Evolutionary conservation across 345 rosid species (phyloP).

Genomic region (Melaleuca quinquenervia): DNA sequence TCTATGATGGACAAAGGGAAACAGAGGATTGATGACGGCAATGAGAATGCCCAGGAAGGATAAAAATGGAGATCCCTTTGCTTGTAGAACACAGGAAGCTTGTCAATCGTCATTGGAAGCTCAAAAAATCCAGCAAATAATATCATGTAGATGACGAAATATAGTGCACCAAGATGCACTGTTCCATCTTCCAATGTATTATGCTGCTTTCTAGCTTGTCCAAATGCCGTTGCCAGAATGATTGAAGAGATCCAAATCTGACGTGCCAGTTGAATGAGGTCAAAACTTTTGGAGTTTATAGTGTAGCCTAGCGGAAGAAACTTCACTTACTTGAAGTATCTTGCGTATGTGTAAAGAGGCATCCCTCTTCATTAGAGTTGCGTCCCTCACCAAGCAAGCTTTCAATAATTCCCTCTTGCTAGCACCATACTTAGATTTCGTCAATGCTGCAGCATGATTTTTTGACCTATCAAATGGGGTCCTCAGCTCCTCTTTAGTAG

Average conservation of each 20-base stretch:
- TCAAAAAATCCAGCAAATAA: neutral
- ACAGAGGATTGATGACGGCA: slow-evolving; percentile 5
- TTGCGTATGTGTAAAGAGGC: neutral
- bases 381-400: slow-evolving; percentile 14
- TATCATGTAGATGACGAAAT: neutral
- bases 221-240: neutral
- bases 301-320: neutral
- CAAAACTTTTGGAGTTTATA: neutral
- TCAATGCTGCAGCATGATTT: slow-evolving; percentile 6
- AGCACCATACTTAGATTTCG: slow-evolving; percentile 5
- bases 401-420: slow-evolving; percentile 10
- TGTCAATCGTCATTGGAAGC: slow-evolving; percentile 1
- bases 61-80: slow-evolving; percentile 5
- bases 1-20: slow-evolving; percentile 7
- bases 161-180: neutral
- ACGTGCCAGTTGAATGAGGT: neutral
- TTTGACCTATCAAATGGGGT: slow-evolving; percentile 5
- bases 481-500: neutral
- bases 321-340: slow-evolving; percentile 1
- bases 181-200: slow-evolving; percentile 1
- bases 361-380: slow-evolving; percentile 4
- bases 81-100: slow-evolving; percentile 11
- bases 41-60: slow-evolving; percentile 5
- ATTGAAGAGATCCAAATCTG: slow-evolving; percentile 1
- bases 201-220: neutral